A percentile compares a stretch with the other conserved stretches of the same genome.
Evolutionary conservation across 257 asterid genomes (phyloP).

Genomic region (Przewalskia tangutica): DNA sequence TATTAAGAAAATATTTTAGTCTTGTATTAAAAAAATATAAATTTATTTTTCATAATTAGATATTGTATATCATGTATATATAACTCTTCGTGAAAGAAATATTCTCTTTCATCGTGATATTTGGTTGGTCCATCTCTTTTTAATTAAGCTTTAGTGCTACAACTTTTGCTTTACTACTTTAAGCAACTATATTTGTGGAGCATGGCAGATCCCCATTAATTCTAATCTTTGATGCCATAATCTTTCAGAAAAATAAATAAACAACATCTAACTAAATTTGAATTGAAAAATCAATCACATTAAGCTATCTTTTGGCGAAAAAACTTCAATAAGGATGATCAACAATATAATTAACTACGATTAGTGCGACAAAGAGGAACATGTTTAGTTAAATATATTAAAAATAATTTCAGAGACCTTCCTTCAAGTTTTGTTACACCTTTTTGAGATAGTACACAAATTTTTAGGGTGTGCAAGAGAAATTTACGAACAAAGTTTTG

Average conservation of each 20-base stretch:
- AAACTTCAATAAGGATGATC: too few relatives aligned
- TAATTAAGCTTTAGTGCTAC: not conserved
- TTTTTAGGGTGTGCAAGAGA: not conserved
- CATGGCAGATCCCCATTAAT: not conserved
- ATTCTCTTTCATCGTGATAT: not conserved
- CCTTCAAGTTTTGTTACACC: not conserved
- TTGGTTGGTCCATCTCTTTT: not conserved
- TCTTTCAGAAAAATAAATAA: not conserved
- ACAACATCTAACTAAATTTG: not conserved
- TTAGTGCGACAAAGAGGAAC: not conserved
- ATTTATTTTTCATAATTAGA: too few relatives aligned
- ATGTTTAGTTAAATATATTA: not conserved
- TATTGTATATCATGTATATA: too few relatives aligned
- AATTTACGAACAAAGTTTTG: not conserved
- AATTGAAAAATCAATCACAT: not conserved
- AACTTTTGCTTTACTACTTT: slow-evolving; percentile 1
- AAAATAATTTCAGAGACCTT: not conserved
- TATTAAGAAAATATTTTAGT: too few relatives aligned
- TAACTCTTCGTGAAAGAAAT: too few relatives aligned
- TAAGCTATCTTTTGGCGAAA: not conserved
- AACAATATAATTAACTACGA: not conserved
- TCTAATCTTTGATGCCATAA: not conserved
- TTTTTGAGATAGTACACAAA: not conserved
- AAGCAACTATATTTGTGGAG: not conserved
- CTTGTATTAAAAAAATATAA: too few relatives aligned